Base-by-base conservation (phyloP, 2,329 filamentous ascomycete species). In the Cryoendolithus antarcticus region DNA sequence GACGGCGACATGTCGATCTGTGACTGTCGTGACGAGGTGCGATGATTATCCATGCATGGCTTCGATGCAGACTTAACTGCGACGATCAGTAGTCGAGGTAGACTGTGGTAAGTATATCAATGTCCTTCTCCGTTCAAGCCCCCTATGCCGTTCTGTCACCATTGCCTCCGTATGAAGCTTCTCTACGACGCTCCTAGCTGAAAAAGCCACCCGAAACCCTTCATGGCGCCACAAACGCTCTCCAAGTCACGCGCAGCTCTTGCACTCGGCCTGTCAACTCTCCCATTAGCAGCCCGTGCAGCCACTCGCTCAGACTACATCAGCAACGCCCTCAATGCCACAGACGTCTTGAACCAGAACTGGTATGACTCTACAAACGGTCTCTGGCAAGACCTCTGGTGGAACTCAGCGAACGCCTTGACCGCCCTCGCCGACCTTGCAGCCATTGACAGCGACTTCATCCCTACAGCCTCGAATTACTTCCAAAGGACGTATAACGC, bases 351-450 rank as follows among this genome's bases (percentile, higher is more conserved):
- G 8, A 44, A 44, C 19, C 35, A 46, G 24, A 24, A 40, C n/a
- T 46, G 41, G 38, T 46, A 41, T 21, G 37, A 42, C 15, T 28
- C 37, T 28, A 21, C 24, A 32, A 34, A 43, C 32, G 30, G 81
- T 3, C 62, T 82, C 9, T 85, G 77, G 76, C 60, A 74, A 39
- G 70, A 70, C 6, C 70, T 70, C n/a, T 86, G 81, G 81, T 86
- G 81, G 81, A 82, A 84, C 52, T 71, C 71, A 38, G 81, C 73
- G 33, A 85, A 83, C 52, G 69, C 69, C 41, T 62, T 85, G 43
- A 81, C 77, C 0, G 69, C 68, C 3, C 58, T 84, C 11, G 71
- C 69, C 37, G 74, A 83, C 40, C 57, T 74, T 15, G 63, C 64
- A 6, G 55, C 56, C 1, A 35, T 60, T 21, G 60, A 63, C 40